Base-by-base conservation (phyloP, 2,329 filamentous ascomycete species). In the Trichoderma semiorbis region DNA sequence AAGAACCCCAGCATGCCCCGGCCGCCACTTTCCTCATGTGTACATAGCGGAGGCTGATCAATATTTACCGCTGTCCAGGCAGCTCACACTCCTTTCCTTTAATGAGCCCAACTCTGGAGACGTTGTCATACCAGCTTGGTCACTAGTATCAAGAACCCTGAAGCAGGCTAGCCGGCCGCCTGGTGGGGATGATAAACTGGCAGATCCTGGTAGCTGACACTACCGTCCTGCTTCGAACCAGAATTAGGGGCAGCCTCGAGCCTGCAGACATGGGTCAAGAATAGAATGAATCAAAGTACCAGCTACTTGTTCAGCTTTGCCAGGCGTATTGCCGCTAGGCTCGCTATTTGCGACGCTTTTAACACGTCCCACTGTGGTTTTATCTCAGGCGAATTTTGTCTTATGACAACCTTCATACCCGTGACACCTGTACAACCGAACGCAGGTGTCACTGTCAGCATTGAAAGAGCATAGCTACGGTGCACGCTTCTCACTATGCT, bases 231-330 rank as follows among this genome's bases (percentile, higher is more conserved):
- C 53, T 18, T 34, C 2, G 39, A 43, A 32, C 18, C 24, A 32
- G 28, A 61, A 61, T 69, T 61, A 69, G 66, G 66, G 66, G 66
- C 55, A 43, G 55, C 55, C 65, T 60, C n/a, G 43, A 26, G 24
- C n/a, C 2, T 58, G 7, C 2, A 24, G 55, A 50, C 66, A 69
- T 60, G 66, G 66, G 55, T 32, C 30, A 24, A 26, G 43, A 55
- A 30, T 28, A 34, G 36, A 43, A 50, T 61, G 6, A 43, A 43
- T 36, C 24, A 69, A 53, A 21, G 66, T 69, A 69, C 55, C 36
- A 7, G 18, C 7, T 61, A 69, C 66, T 32, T 69, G 30, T 47
- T 34, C 66, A 43, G 36, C 26, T 61, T 69, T 50, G 55, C 55
- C 24, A 7, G 66, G 47, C 65, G 58, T 47, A 50, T 61, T 50